phyloP scores from a whole-genome alignment of 495 filamentous ascomycete genomes.

The Pseudomonodictys pantanalensis region DNA sequence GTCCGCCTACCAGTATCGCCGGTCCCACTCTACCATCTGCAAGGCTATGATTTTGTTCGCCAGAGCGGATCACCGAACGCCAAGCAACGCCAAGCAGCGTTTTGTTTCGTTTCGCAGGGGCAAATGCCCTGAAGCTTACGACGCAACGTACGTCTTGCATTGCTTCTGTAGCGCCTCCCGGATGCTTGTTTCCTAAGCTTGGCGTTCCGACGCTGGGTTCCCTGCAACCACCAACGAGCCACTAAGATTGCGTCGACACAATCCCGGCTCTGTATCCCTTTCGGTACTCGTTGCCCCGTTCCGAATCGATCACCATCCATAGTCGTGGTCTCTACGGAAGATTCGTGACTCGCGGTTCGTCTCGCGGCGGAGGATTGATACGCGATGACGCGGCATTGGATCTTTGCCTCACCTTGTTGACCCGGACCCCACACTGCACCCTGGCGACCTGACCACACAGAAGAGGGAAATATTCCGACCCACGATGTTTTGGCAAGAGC shows the following conservation, averaged over 20 bases:
- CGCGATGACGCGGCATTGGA: background rate
- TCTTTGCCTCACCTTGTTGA: background rate
- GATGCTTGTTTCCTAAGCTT: background rate
- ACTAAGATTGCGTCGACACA: background rate
- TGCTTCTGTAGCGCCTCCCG: background rate
- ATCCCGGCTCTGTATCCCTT: background rate
- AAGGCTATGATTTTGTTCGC: too few species aligned
- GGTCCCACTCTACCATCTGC: too few species aligned
- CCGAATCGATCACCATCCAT: background rate
- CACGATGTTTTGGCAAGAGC: too few species aligned
- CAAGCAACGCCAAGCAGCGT: too few species aligned
- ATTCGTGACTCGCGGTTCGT: constrained; percentile 3
- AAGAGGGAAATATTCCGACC: too few species aligned
- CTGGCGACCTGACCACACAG: too few species aligned
- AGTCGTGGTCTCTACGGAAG: background rate
- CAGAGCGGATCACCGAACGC: too few species aligned
- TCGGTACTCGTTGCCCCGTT: background rate
- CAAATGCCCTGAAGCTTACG: background rate
- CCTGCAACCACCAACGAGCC: too few species aligned
- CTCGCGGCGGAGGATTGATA: background rate
- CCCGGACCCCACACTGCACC: too few species aligned
- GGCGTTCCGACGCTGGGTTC: background rate
- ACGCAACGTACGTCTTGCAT: background rate
- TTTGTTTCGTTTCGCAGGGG: too few species aligned
- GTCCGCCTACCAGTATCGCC: too few species aligned